phyloP scores from a whole-genome alignment of 495 filamentous ascomycete genomes.

The Hyaloscypha variabilis region DNA sequence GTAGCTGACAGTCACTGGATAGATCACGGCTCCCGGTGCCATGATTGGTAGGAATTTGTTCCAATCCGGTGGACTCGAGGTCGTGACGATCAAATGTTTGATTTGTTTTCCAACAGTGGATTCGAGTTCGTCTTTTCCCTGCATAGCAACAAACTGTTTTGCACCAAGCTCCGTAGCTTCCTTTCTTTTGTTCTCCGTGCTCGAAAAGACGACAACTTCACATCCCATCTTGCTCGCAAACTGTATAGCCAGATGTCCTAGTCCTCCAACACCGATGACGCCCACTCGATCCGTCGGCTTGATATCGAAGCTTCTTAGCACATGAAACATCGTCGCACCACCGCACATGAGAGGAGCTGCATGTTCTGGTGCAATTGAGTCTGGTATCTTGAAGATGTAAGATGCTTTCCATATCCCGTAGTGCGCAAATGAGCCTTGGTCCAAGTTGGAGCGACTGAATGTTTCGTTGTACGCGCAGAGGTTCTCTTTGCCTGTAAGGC shows the following conservation, averaged over 20 bases:
- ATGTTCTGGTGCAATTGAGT: conserved; percentile 44
- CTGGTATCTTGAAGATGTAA: conserved; percentile 56
- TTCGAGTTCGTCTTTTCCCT: conserved; percentile 12
- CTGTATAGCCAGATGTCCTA: conserved; percentile 64
- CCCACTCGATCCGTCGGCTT: conserved; percentile 55
- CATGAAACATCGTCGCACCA: conserved; percentile 51
- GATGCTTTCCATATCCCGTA: conserved; percentile 53
- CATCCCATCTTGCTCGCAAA: conserved; percentile 62
- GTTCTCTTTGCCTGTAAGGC: too few relatives aligned
- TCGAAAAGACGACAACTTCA: conserved; percentile 56
- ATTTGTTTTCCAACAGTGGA: not conserved
- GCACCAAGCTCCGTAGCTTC: conserved; percentile 57
- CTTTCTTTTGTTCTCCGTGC: conserved; percentile 54
- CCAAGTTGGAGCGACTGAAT: conserved; percentile 34
- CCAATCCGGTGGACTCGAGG: not conserved
- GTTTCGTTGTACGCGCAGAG: too few relatives aligned
- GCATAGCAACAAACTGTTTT: conserved; percentile 50
- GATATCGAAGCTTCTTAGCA: conserved; percentile 43
- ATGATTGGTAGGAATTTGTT: not conserved
- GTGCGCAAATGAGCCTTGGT: conserved; percentile 54
- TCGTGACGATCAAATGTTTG: not conserved
- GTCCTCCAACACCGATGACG: conserved; percentile 60
- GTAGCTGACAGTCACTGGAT: not conserved
- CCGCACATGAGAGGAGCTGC: conserved; percentile 56
- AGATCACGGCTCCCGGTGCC: not conserved